A percentile compares a stretch with the other conserved stretches of the same genome.
phyloP scores from a whole-genome alignment of 2,329 filamentous ascomycete species.

The Exophiala sp. region DNA sequence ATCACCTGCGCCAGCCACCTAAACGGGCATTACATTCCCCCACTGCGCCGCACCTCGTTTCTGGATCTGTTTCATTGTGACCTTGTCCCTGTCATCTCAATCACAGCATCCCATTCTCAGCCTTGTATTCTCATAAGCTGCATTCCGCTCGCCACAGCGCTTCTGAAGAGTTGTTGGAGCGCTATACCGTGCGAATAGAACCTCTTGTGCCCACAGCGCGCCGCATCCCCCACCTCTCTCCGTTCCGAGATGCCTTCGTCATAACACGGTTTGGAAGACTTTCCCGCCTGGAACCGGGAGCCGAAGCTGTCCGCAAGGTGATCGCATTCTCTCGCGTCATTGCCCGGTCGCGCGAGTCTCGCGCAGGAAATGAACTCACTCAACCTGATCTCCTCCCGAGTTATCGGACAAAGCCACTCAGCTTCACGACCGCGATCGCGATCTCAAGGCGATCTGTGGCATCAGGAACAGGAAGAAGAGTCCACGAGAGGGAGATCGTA shows the following conservation, averaged over 20 bases:
- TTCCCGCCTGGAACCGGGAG: slow-evolving; percentile 2
- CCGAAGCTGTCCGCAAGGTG: background rate
- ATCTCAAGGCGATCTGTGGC: slow-evolving; percentile 48
- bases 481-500: slow-evolving; percentile 41
- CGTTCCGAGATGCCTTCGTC: slow-evolving; percentile 11
- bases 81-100: background rate
- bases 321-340: background rate
- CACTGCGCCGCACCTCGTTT: background rate
- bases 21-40: background rate
- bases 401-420: slow-evolving; percentile 59
- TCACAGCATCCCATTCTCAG: background rate
- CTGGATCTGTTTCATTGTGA: background rate
- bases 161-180: slow-evolving; percentile 14
- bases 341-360: slow-evolving; percentile 5
- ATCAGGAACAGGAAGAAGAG: slow-evolving; percentile 33
- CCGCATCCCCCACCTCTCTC: slow-evolving; percentile 7
- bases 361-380: slow-evolving; percentile 76
- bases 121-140: background rate
- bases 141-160: background rate
- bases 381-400: slow-evolving; percentile 86
- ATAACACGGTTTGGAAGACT: slow-evolving; percentile 2
- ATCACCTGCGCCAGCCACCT: background rate
- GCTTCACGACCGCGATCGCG: slow-evolving; percentile 52
- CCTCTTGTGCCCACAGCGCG: background rate
- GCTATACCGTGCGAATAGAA: background rate